A percentile compares a stretch with the other conserved stretches of the same genome.
Evolutionary conservation across 2,329 filamentous ascomycete species (phyloP).

Genomic region (Exophiala aquamarina): DNA sequence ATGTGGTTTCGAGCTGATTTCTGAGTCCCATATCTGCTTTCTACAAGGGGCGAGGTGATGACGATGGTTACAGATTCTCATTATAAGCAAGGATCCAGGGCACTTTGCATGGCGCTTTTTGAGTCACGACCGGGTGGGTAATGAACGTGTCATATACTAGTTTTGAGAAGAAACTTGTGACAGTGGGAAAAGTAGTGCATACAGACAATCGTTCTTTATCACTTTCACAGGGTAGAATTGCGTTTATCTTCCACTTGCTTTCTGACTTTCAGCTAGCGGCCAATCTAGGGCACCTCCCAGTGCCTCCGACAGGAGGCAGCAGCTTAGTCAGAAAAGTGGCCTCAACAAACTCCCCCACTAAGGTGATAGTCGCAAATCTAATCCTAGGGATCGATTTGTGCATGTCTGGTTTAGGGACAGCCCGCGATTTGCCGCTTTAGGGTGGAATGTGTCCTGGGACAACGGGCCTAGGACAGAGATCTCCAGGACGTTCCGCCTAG

Average conservation of each 20-base stretch:
- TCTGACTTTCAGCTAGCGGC: no score
- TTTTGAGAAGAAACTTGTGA: background rate
- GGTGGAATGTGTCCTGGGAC: no score
- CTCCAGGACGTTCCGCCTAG: no score
- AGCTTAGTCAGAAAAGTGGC: no score
- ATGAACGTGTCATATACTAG: background rate
- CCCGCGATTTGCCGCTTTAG: no score
- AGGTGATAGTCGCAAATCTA: no score
- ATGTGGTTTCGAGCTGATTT: background rate
- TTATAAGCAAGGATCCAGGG: background rate
- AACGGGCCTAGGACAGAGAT: no score
- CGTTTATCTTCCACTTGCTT: background rate
- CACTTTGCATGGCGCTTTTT: background rate
- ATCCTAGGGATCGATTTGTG: no score
- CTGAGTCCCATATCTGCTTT: background rate
- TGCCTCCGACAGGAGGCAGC: no score
- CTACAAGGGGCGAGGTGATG: background rate
- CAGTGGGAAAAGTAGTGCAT: background rate
- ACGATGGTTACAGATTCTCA: background rate
- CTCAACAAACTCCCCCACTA: no score
- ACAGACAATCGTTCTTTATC: background rate
- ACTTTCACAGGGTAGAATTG: background rate
- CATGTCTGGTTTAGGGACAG: no score
- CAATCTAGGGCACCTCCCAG: no score
- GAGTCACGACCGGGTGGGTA: background rate